A percentile compares a stretch with the other conserved stretches of the same genome.
Conservation (phyloP, 2,329 filamentous ascomycete species). For the Aureobasidium sp. region DNA sequence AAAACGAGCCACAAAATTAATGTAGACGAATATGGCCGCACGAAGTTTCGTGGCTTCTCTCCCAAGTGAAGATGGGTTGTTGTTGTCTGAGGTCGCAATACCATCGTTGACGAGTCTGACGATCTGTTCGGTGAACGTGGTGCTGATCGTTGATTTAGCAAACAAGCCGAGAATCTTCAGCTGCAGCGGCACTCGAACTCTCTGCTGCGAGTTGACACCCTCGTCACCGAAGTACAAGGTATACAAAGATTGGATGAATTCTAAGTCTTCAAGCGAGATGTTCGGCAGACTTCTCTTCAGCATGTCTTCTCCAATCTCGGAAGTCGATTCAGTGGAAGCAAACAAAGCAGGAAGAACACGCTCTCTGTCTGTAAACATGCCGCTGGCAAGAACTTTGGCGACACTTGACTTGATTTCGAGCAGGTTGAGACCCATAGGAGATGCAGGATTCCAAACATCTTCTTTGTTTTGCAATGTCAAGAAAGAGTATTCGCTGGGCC, state of each 20-base stretch:
- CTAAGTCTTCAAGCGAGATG: conserved; percentile 63
- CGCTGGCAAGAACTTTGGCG: conserved; percentile 69
- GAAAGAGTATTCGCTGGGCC: conserved; percentile 60
- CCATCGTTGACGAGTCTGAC: conserved; percentile 62
- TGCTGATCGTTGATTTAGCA: conserved; percentile 68
- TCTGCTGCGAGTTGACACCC: conserved; percentile 34
- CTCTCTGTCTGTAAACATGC: conserved; percentile 76
- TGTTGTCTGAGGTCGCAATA: conserved; percentile 38
- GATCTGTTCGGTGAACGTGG: conserved; percentile 61
- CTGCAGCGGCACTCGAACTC: conserved; percentile 61
- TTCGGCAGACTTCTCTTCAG: conserved; percentile 67
- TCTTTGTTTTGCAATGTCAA: conserved; percentile 59
- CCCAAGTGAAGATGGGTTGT: conserved; percentile 42
- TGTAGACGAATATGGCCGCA: conserved; percentile 74
- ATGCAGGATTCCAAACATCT: conserved; percentile 59
- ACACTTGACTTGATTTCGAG: conserved; percentile 63
- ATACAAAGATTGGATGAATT: conserved; percentile 61
- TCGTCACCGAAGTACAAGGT: conserved; percentile 62
- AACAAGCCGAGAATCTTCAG: conserved; percentile 70
- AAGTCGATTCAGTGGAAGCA: conserved; percentile 74
- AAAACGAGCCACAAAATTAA: conserved; percentile 78
- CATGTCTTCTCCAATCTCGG: conserved; percentile 80
- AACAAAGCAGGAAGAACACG: conserved; percentile 78
- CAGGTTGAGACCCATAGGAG: conserved; percentile 57
- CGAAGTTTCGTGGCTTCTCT: conserved; percentile 74